Evolutionary conservation across 1,284 basidiomycete species (phyloP).

Genomic region (Sanguinoderma infundibulare): DNA sequence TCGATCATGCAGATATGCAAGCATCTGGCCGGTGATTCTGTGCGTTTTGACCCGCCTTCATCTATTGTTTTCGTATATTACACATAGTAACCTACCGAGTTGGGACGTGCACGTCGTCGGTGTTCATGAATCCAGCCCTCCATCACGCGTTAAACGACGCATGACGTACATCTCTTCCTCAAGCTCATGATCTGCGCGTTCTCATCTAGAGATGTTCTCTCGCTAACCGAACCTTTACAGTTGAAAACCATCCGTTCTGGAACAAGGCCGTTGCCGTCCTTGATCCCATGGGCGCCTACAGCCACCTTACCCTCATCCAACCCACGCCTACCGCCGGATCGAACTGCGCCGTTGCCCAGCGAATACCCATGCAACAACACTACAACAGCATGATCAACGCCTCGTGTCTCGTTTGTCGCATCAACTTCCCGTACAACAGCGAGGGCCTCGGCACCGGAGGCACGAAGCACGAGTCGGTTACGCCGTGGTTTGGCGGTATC

Average conservation of each 20-base stretch:
- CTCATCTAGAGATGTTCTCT: constrained; percentile 5
- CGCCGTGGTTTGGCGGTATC: constrained; percentile 50
- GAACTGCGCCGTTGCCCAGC: constrained; percentile 29
- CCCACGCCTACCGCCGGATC: constrained; percentile 35
- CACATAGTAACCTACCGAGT: too few species aligned
- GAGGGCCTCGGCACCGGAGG: constrained; percentile 48
- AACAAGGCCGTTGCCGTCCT: constrained; percentile 54
- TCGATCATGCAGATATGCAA: too few species aligned
- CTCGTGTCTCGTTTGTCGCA: constrained; percentile 70
- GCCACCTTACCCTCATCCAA: constrained; percentile 37
- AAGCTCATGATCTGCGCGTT: neutral
- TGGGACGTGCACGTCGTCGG: too few species aligned
- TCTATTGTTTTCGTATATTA: too few species aligned
- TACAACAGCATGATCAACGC: constrained; percentile 45
- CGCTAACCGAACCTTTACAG: constrained; percentile 31
- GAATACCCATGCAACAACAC: constrained; percentile 45
- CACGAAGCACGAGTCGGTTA: constrained; percentile 49
- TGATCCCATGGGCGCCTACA: constrained; percentile 53
- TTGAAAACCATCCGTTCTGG: constrained; percentile 67
- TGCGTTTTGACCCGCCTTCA: too few species aligned
- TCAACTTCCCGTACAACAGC: constrained; percentile 57
- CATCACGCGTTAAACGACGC: constrained; percentile 2
- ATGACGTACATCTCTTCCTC: neutral
- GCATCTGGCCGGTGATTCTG: too few species aligned
- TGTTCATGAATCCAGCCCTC: too few species aligned